These are phyloP conservation scores for Bromus sterilis DNA, from an alignment of 176 grass and related monocot genomes.

Conservation along the genomic window DNA sequence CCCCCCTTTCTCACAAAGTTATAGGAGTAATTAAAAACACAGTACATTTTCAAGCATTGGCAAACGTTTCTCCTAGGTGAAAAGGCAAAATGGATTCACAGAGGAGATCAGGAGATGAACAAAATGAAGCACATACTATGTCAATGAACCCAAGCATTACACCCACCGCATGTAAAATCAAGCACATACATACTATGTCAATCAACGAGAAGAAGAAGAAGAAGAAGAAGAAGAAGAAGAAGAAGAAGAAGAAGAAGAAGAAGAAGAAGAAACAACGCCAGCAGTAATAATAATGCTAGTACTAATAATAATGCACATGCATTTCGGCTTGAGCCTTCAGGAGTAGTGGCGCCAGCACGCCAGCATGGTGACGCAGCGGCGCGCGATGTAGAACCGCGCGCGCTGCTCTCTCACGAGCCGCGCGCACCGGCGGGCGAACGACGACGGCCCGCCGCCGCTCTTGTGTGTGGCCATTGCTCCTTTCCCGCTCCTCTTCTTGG, in stretches of 20 bases:
- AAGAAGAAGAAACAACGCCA: too few relatives aligned
- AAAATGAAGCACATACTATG: background rate
- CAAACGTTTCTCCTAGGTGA: background rate
- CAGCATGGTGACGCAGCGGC: conserved; percentile 61
- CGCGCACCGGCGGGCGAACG: conserved; percentile 37
- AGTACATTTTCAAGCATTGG: background rate
- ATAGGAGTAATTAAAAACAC: background rate
- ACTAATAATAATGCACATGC: background rate
- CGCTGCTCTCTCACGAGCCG: conserved; percentile 37
- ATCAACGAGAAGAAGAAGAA: background rate
- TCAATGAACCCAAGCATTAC: too few relatives aligned
- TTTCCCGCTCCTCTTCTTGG: background rate
- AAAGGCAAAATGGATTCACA: background rate
- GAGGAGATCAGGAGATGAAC: background rate
- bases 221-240: too few relatives aligned
- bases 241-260: too few relatives aligned
- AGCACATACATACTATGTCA: background rate
- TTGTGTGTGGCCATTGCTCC: background rate
- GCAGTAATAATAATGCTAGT: too few relatives aligned
- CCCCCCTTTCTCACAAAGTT: background rate
- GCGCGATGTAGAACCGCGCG: conserved; percentile 48
- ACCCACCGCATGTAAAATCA: background rate
- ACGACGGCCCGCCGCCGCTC: background rate
- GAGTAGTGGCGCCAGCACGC: conserved; percentile 46
- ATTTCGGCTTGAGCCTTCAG: background rate